Evolutionary conservation across 2,329 filamentous ascomycete genomes (phyloP).

Genomic region (Alternaria angustiovoidea): DNA sequence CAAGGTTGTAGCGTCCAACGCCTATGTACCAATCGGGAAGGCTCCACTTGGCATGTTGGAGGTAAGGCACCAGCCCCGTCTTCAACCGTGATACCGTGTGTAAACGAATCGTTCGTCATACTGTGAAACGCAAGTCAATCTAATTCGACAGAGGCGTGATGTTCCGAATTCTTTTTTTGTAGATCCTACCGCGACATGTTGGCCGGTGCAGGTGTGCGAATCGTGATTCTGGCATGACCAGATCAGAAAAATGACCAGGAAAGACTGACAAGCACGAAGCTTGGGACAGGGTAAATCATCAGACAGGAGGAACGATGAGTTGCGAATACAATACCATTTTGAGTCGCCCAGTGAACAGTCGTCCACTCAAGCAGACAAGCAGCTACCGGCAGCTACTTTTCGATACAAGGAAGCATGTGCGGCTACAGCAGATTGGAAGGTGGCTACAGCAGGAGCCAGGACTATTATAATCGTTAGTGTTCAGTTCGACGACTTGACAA

Average conservation of each 20-base stretch:
- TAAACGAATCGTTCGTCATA: conserved; percentile 30
- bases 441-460: not conserved
- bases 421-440: not conserved
- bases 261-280: not conserved
- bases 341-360: not conserved
- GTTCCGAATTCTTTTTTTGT: not conserved
- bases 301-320: not conserved
- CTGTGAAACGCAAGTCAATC: conserved; percentile 11
- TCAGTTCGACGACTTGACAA: not conserved
- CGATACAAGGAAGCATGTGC: not conserved
- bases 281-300: not conserved
- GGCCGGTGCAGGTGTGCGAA: conserved; percentile 2
- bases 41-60: conserved; percentile 27
- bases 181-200: not conserved
- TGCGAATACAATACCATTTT: not conserved
- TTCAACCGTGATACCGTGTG: conserved; percentile 20
- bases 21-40: conserved; percentile 39
- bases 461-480: not conserved
- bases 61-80: conserved; percentile 19
- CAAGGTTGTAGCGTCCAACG: conserved; percentile 31
- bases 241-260: not conserved
- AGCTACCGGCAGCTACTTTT: not conserved
- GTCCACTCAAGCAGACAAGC: not conserved
- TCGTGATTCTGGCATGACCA: not conserved
- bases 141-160: not conserved